Base-by-base conservation (phyloP, 78 protist genomes). In the Polysphondylium violaceum region DNA sequence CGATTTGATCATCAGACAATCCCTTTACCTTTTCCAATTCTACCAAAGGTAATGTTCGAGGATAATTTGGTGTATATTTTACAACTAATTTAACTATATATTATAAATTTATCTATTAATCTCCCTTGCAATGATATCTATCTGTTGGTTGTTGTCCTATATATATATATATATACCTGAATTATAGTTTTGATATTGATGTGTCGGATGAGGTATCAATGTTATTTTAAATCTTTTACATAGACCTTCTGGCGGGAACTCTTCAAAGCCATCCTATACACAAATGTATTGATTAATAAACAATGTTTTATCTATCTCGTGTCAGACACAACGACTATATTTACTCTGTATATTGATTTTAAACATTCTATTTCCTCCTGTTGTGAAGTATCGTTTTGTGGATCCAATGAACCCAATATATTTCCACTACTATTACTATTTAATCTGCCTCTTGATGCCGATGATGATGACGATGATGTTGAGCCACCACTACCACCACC, bases 61-160 rank as follows among this genome's bases (percentile, higher is more conserved):
- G 89, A 55, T 81, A 81, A 29, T 53, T 67, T 81, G 89, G 89
- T 81, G 89, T 31, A 81, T 81, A 81, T 56, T 65, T 81, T 23
- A 81, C 77, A 55, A 9, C 23, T 41, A 81, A 67, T 81, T 59
- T 64, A 38, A 81, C 89, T 60, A 36, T 38, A 25, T n/a, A 19
- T n/a, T 33, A 64, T 64, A 56, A 19, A 56, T 17, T 56, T 56
- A 17, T 21, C 11, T 47, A 47, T 47, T 47, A 14, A 11, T 47
- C 11, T 14, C 7, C 11, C 7, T 47, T 47, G n/a, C n/a, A n/a
- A n/a, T n/a, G n/a, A n/a, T n/a, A n/a, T n/a, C n/a, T n/a, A n/a
- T n/a, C n/a, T n/a, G n/a, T n/a, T n/a, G n/a, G 16, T 60, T 31
- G 31, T 0, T 16, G 4, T 21, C 5, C 19, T 69, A 44, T 23